phyloP scores from a whole-genome alignment of 2,329 filamentous ascomycete species.

The Graphium sp. region DNA sequence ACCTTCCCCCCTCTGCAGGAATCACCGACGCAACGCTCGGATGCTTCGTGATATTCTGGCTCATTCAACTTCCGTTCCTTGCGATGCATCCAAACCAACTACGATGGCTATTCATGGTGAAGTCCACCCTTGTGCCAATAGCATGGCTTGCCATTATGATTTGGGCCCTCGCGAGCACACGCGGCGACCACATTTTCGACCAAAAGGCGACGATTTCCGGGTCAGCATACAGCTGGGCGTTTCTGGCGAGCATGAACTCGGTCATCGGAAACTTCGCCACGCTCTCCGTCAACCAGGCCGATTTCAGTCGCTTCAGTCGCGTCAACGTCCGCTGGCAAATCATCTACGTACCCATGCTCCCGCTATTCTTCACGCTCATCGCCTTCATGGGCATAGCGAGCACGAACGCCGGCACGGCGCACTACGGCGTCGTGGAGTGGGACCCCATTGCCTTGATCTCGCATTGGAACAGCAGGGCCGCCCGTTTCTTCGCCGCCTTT shows the following conservation, averaged over 20 bases:
- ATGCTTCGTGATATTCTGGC: constrained; percentile 28
- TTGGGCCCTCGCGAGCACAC: constrained; percentile 15
- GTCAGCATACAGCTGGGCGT: constrained; percentile 23
- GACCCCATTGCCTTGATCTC: constrained; percentile 23
- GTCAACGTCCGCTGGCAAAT: constrained; percentile 3
- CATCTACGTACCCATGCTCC: constrained; percentile 11
- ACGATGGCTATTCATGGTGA: constrained; percentile 21
- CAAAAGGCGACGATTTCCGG: constrained; percentile 13
- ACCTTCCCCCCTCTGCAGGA: constrained; percentile 16
- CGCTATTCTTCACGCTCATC: constrained; percentile 22
- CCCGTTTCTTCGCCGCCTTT: constrained; percentile 29
- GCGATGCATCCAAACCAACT: constrained; percentile 25
- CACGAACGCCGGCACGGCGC: constrained; percentile 18
- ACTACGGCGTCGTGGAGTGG: constrained; percentile 23
- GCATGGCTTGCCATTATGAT: constrained; percentile 14
- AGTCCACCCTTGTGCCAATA: constrained; percentile 12
- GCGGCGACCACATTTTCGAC: constrained; percentile 9
- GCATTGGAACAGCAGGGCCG: constrained; percentile 21
- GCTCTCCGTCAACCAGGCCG: constrained; percentile 31
- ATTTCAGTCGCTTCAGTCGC: constrained; percentile 14
- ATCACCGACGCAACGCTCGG: constrained; percentile 18
- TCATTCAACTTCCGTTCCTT: constrained; percentile 23
- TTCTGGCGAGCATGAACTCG: constrained; percentile 22
- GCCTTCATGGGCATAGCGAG: constrained; percentile 23
- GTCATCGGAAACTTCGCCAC: constrained; percentile 31